Evolutionary conservation across 2,329 filamentous ascomycete genomes (phyloP).

Genomic region (Chaetothyriales sp.): DNA sequence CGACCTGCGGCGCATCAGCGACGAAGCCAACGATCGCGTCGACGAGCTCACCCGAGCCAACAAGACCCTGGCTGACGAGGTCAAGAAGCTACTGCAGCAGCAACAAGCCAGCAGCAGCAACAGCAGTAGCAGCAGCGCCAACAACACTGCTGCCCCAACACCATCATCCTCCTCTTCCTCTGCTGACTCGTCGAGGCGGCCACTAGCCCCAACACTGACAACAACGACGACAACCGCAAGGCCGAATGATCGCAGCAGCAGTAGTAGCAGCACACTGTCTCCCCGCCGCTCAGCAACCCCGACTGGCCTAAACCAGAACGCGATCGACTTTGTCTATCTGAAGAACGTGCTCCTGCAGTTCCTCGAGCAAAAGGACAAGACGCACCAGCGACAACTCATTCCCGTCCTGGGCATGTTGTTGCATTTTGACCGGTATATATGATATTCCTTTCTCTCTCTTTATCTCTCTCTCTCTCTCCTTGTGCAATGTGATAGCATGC

Average conservation of each 20-base stretch:
- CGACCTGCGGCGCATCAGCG: constrained; percentile 59
- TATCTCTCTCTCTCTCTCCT: neutral
- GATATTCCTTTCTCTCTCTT: neutral
- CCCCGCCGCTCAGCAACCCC: constrained; percentile 19
- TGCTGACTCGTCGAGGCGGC: constrained; percentile 7
- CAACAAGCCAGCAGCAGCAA: constrained; percentile 23
- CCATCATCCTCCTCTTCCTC: constrained; percentile 44
- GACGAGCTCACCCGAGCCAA: constrained; percentile 63
- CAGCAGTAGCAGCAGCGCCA: constrained; percentile 5
- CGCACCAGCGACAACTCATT: constrained; percentile 51
- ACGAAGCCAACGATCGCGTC: constrained; percentile 59
- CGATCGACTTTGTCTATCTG: constrained; percentile 47
- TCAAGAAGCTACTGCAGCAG: constrained; percentile 38
- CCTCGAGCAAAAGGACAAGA: constrained; percentile 51
- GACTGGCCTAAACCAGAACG: constrained; percentile 17
- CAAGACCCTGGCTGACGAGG: constrained; percentile 45
- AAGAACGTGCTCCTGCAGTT: constrained; percentile 54
- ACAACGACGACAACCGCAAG: constrained; percentile 31
- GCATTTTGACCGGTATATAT: constrained; percentile 46
- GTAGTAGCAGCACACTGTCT: constrained; percentile 2
- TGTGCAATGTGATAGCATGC: constrained; percentile 8
- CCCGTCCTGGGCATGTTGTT: constrained; percentile 51
- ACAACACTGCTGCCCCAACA: constrained; percentile 37
- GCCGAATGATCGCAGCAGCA: constrained; percentile 12
- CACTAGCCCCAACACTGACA: too few relatives aligned